Evolutionary conservation across 2,329 filamentous ascomycete species (phyloP), one percentile per base, ranked within the genome.

Genomic region (Alternaria ventricosa): DNA sequence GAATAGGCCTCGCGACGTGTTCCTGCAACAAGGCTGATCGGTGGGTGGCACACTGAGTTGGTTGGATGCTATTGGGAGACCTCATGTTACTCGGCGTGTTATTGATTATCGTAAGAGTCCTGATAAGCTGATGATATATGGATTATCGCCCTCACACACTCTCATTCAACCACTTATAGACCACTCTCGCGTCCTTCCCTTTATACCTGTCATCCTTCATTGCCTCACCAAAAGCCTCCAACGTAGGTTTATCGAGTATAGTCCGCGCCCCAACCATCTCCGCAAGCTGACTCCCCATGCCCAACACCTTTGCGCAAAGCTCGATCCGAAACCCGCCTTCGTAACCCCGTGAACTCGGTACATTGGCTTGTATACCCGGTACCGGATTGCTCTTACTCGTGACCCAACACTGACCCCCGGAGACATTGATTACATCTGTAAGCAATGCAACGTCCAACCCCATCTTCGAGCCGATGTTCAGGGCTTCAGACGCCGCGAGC

Each of bases 331-430:
- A 82, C 1, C 80, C 80, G 11, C 78, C 78, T 57, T 81, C 76
- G 55, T 81, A 82, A 13, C 72, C 77, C 20, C 77, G 71, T 12
- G 75, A 79, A 20, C 78, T 79, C 9, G 80, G 79, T 12, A 79
- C 79, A 60, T 79, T 80, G 2, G 66, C 66, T 49, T 76, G 72
- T 5, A 80, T 71, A 2, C 80, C 80, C 1, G 89, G 89, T 3
- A 97, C 93, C 0, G 95, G 96, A 78, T 97, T 98, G 81, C 97
- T 97, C 63, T 96, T 85, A 80, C 97, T 93, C 68, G 90, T 94
- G 1, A 94, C 93, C 95, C 95, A 98, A 84, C 94, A 97, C 66
- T 86, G 87, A 3, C 96, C 96, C 0, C 94, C 97, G 69, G 92
- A 94, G 1, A 91, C 90, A 76, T 97, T 97, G 82, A 98, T 92